Evolutionary conservation across 2,329 filamentous ascomycete genomes (phyloP).

Genomic region (Penicillium sp.): DNA sequence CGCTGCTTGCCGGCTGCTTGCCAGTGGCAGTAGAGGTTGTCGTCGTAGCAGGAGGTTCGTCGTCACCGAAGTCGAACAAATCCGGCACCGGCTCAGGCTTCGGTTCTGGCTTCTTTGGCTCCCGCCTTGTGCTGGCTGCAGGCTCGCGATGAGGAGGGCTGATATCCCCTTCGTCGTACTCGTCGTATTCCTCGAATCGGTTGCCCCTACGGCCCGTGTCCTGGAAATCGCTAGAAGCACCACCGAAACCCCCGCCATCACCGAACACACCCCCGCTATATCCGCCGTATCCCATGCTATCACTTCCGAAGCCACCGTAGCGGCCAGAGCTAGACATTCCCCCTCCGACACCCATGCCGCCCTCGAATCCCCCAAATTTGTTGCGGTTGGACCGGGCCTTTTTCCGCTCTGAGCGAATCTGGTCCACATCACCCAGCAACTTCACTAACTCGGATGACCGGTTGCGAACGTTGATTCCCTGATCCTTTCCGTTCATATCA

Average conservation of each 20-base stretch:
- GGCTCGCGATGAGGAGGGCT: conserved; percentile 53
- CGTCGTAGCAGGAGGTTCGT: conserved; percentile 58
- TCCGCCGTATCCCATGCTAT: conserved; percentile 62
- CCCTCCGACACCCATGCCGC: conserved; percentile 61
- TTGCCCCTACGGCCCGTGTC: conserved; percentile 63
- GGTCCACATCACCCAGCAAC: conserved; percentile 70
- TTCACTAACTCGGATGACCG: conserved; percentile 93
- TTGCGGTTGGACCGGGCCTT: conserved; percentile 86
- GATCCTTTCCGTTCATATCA: conserved; percentile 93
- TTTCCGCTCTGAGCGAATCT: conserved; percentile 64
- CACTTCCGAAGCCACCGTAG: conserved; percentile 90
- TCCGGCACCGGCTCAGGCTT: conserved; percentile 80
- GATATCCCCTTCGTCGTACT: conserved; percentile 75
- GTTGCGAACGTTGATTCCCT: conserved; percentile 96
- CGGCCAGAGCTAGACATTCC: conserved; percentile 58
- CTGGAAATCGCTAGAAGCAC: conserved; percentile 57
- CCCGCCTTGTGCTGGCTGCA: conserved; percentile 36
- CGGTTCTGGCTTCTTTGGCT: conserved; percentile 64
- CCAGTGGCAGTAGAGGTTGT: conserved; percentile 39
- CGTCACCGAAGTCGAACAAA: conserved; percentile 81
- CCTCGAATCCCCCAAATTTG: conserved; percentile 94
- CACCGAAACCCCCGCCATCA: conserved; percentile 25
- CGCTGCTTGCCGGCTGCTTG: conserved; percentile 48
- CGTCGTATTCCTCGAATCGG: conserved; percentile 94
- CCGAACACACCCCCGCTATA: conserved; percentile 72